Evolutionary conservation across 805 yeast genomes (phyloP).

Genomic region (Candida manassasensis): DNA sequence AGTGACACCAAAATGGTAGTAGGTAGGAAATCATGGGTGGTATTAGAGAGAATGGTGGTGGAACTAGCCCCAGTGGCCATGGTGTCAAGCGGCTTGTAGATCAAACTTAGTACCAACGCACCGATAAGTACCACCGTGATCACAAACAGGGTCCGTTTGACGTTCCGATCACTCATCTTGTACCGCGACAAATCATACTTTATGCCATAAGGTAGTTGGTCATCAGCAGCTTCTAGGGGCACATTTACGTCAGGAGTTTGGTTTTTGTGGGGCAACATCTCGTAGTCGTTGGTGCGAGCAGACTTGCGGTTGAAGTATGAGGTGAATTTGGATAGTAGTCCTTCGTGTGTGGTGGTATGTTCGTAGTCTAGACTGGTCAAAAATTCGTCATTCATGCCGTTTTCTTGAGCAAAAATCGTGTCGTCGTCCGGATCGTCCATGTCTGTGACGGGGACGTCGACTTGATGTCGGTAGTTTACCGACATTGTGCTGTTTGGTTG

Average conservation of each 20-base stretch:
- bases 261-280: conserved; percentile 1
- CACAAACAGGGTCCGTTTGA: neutral
- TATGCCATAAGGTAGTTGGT: neutral
- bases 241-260: neutral
- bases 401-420: conserved; percentile 18
- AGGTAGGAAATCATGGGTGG: conserved; percentile 68
- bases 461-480: conserved; percentile 26
- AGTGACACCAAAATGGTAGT: conserved; percentile 76
- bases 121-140: neutral
- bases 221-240: neutral
- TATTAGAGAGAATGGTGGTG: conserved; percentile 41
- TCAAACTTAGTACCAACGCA: neutral
- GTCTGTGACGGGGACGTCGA: conserved; percentile 54
- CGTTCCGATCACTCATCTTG: neutral
- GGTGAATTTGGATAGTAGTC: neutral
- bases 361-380: conserved; percentile 24
- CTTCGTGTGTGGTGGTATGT: neutral
- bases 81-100: neutral
- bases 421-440: conserved; percentile 44
- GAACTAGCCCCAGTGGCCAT: neutral
- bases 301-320: neutral
- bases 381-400: conserved; percentile 7
- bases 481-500: no score
- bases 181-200: neutral
- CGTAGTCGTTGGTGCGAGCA: conserved; percentile 2